Percentiles rank a stretch among this genome's conserved stretches.
Conservation (phyloP, 495 filamentous ascomycete genomes). For the Apodospora peruviana region DNA sequence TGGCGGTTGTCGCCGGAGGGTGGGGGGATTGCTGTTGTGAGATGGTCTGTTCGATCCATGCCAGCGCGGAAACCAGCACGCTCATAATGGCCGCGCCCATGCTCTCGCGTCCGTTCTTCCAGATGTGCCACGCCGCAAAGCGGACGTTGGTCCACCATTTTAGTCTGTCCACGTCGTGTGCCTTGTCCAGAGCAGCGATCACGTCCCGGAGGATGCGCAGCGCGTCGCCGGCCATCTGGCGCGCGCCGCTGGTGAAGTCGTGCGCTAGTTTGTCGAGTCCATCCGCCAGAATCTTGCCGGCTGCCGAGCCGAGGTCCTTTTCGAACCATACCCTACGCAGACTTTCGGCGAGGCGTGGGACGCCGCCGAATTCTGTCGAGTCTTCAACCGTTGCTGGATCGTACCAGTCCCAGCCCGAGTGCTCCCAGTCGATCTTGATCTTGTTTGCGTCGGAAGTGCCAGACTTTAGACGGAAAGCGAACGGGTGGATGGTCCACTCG, state of each 20-base stretch:
- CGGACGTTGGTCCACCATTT: conserved; percentile 51
- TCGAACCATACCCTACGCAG: conserved; percentile 55
- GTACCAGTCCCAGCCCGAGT: conserved; percentile 53
- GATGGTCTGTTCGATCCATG: conserved; percentile 16
- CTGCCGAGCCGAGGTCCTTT: conserved; percentile 31
- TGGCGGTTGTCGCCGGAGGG: not conserved
- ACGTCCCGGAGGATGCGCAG: conserved; percentile 42
- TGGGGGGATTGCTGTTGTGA: not conserved
- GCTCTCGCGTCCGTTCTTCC: conserved; percentile 56
- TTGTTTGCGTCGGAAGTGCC: conserved; percentile 21
- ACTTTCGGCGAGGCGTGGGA: conserved; percentile 52
- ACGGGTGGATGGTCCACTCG: conserved; percentile 60
- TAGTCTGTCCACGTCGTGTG: not conserved
- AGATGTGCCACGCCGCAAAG: conserved; percentile 58
- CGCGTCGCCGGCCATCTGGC: conserved; percentile 48
- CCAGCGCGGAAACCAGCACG: conserved; percentile 42
- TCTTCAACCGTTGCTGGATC: conserved; percentile 37
- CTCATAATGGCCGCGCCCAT: conserved; percentile 57
- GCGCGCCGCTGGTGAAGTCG: conserved; percentile 53
- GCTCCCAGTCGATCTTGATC: conserved; percentile 60
- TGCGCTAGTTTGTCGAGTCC: conserved; percentile 42
- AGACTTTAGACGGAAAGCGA: conserved; percentile 50
- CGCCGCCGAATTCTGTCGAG: conserved; percentile 39
- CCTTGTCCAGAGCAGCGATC: conserved; percentile 15
- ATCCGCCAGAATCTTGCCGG: conserved; percentile 35